phyloP scores from a whole-genome alignment of 176 grass and related monocot species.

The Hsuehochloa calcarea region DNA sequence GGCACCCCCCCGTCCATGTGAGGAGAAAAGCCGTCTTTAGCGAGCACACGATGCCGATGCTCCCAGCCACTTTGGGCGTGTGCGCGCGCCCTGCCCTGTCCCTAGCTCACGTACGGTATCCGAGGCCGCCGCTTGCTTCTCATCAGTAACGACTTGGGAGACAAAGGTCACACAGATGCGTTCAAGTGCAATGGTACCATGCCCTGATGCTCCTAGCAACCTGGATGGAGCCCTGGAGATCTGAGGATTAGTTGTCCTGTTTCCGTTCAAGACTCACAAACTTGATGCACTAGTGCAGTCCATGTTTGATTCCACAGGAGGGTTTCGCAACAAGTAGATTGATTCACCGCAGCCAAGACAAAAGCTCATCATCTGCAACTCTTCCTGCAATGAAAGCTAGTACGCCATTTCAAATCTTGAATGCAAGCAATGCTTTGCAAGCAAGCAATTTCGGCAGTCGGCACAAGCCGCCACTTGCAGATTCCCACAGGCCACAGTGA shows the following conservation, averaged over 20 bases:
- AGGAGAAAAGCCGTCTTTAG: constrained; percentile 50
- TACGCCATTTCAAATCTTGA: background rate
- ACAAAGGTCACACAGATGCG: background rate
- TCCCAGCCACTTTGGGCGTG: constrained; percentile 41
- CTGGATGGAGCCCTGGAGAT: background rate
- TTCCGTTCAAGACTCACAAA: background rate
- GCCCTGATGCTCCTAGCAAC: background rate
- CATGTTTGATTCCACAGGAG: background rate
- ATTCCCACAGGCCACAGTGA: background rate
- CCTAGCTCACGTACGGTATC: constrained; percentile 42
- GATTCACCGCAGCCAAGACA: background rate
- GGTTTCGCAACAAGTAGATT: background rate
- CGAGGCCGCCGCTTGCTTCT: constrained; percentile 26
- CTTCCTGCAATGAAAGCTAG: background rate
- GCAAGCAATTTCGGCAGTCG: background rate
- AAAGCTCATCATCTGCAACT: background rate
- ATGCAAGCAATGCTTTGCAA: background rate
- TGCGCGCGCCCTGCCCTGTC: constrained; percentile 28
- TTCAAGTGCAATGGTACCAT: background rate
- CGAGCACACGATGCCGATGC: constrained; percentile 60
- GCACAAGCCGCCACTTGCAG: background rate
- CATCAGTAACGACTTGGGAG: constrained; percentile 22
- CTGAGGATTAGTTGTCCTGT: background rate
- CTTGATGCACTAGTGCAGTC: background rate
- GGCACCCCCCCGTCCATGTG: constrained; percentile 45